Evolutionary conservation across 2,329 filamentous ascomycete genomes (phyloP).

Genomic region (Xylariomycetidae sp.): DNA sequence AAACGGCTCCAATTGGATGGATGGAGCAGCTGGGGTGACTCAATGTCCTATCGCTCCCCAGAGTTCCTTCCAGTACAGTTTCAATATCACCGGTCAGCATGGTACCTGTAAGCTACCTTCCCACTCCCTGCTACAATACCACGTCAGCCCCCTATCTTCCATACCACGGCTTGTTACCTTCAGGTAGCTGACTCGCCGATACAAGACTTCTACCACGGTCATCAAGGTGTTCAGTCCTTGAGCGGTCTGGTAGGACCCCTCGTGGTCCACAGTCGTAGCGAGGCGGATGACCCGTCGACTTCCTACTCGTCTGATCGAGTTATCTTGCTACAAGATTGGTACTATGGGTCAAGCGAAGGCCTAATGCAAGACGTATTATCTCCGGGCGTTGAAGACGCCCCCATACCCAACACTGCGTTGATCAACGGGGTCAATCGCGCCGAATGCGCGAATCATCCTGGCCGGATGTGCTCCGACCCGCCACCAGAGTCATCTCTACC

Average conservation of each 20-base stretch:
- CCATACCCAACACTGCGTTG: conserved; percentile 40
- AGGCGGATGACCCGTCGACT: conserved; percentile 42
- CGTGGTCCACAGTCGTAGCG: conserved; percentile 55
- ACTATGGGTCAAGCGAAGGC: conserved; percentile 49
- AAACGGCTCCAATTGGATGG: conserved; percentile 70
- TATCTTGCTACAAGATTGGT: conserved; percentile 66
- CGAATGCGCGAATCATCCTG: conserved; percentile 32
- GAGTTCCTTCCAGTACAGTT: conserved; percentile 61
- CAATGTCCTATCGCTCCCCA: conserved; percentile 65
- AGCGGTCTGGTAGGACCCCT: conserved; percentile 64
- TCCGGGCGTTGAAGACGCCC: conserved; percentile 37
- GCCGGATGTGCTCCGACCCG: conserved; percentile 40
- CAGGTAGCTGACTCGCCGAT: conserved; percentile 12
- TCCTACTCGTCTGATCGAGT: conserved; percentile 56
- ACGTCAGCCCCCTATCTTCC: too few relatives aligned
- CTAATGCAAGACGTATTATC: conserved; percentile 33
- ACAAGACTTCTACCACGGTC: conserved; percentile 37
- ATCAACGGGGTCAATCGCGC: conserved; percentile 39
- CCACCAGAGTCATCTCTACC: conserved; percentile 30
- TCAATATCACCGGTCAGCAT: conserved; percentile 50
- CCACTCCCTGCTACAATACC: neutral
- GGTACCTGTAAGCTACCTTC: conserved; percentile 31
- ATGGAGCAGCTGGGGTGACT: conserved; percentile 63
- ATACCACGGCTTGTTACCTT: too few relatives aligned
- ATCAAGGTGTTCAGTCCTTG: conserved; percentile 58